These are phyloP conservation scores for Boletus bicolor DNA, from an alignment of 768 basidiomycete genomes.

Conservation along the genomic window DNA sequence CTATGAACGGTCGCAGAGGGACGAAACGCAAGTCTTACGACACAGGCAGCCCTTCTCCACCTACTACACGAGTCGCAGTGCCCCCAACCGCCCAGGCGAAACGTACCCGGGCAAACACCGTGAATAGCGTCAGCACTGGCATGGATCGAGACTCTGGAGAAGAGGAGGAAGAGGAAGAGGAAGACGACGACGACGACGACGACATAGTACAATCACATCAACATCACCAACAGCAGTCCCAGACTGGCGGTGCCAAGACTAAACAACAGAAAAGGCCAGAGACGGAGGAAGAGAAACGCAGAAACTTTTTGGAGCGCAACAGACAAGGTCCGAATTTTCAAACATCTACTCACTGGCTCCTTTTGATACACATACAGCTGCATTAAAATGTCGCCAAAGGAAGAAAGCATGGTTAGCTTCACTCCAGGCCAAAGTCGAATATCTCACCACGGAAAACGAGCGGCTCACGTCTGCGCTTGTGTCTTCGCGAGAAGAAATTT, in stretches of 20 bases:
- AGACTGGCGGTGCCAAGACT: conserved; percentile 15
- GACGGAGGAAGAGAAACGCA: conserved; percentile 97
- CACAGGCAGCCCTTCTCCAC: conserved; percentile 35
- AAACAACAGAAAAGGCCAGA: conserved; percentile 69
- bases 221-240: conserved; percentile 21
- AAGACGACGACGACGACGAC: conserved; percentile 40
- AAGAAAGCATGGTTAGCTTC: conserved; percentile 97
- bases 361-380: conserved; percentile 52
- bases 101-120: conserved; percentile 38
- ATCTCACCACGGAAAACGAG: conserved; percentile 90
- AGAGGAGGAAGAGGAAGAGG: conserved; percentile 37
- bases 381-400: conserved; percentile 97
- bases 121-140: conserved; percentile 28
- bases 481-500: conserved; percentile 87
- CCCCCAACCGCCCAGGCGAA: conserved; percentile 27
- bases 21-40: conserved; percentile 71
- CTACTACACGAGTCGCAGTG: conserved; percentile 22
- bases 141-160: conserved; percentile 38
- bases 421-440: conserved; percentile 92
- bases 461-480: conserved; percentile 84
- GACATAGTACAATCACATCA: conserved; percentile 13
- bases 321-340: conserved; percentile 68
- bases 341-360: not conserved
- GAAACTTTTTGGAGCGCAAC: conserved; percentile 95
- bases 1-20: conserved; percentile 42